Conservation (phyloP, 192 early-diverging fungal genomes). For the Allomyces macrogynus region DNA sequence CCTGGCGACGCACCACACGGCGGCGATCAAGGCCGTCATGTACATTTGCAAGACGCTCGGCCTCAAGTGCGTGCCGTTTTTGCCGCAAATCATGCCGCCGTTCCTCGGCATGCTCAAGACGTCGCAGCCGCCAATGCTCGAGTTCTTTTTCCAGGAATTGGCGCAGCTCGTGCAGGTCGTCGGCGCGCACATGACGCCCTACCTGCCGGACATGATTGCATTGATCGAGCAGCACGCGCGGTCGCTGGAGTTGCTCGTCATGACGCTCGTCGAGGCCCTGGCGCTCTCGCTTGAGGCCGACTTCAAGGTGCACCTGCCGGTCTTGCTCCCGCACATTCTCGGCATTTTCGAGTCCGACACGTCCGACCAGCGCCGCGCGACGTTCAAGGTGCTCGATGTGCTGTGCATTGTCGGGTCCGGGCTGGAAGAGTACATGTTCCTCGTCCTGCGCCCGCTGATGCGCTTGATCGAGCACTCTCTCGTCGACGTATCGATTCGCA, state of each 20-base stretch:
- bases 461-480: constrained; percentile 53
- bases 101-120: constrained; percentile 68
- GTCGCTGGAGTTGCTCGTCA: constrained; percentile 60
- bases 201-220: constrained; percentile 54
- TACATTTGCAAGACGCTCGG: constrained; percentile 80
- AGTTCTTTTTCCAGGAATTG: constrained; percentile 80
- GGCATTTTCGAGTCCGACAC: constrained; percentile 62
- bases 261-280: constrained; percentile 69
- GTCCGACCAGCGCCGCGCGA: constrained; percentile 39
- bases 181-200: constrained; percentile 73
- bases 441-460: constrained; percentile 70
- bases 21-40: constrained; percentile 75
- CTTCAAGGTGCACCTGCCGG: constrained; percentile 63
- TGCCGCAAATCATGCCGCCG: constrained; percentile 80
- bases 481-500: constrained; percentile 33
- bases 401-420: constrained; percentile 64
- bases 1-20: constrained; percentile 61
- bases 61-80: constrained; percentile 68
- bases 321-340: constrained; percentile 58
- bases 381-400: constrained; percentile 50
- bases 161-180: constrained; percentile 62
- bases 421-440: constrained; percentile 78
- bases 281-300: constrained; percentile 68
- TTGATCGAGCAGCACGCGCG: constrained; percentile 63
- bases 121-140: constrained; percentile 53